Evolutionary conservation across 2,329 filamentous ascomycete species (phyloP).

Genomic region (Neofusicoccum cordaticola): DNA sequence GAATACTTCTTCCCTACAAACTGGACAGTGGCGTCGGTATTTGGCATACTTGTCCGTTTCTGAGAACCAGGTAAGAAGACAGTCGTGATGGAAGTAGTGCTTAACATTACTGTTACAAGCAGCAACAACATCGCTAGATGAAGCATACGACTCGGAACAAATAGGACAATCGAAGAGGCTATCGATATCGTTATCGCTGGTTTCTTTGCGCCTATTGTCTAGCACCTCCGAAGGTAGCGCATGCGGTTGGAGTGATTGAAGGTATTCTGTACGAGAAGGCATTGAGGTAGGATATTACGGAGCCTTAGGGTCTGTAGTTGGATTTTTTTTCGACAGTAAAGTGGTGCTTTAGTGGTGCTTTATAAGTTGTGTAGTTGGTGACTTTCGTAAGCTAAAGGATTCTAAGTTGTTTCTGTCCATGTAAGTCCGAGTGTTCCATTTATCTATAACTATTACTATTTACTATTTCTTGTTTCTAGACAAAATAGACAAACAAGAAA

Average conservation of each 20-base stretch:
- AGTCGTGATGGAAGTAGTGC: neutral
- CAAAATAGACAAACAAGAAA: neutral
- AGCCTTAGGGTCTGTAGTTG: neutral
- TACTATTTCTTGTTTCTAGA: neutral
- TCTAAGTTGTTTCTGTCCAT: neutral
- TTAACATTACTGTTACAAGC: neutral
- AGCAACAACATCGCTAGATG: neutral
- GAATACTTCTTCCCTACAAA: neutral
- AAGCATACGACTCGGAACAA: neutral
- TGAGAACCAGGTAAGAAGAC: neutral
- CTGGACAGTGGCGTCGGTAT: neutral
- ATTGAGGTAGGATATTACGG: neutral
- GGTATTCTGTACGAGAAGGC: neutral
- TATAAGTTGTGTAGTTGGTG: neutral
- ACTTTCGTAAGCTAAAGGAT: neutral
- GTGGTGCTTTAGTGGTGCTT: neutral
- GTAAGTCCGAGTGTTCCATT: neutral
- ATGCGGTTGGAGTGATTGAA: neutral
- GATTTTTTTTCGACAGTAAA: neutral
- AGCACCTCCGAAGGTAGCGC: neutral
- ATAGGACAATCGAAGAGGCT: neutral
- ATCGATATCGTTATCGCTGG: neutral
- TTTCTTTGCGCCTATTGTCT: neutral
- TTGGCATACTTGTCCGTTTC: neutral
- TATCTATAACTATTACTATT: neutral